phyloP scores from a whole-genome alignment of 2,329 filamentous ascomycete species.

The Sarocladiaceae sp. region DNA sequence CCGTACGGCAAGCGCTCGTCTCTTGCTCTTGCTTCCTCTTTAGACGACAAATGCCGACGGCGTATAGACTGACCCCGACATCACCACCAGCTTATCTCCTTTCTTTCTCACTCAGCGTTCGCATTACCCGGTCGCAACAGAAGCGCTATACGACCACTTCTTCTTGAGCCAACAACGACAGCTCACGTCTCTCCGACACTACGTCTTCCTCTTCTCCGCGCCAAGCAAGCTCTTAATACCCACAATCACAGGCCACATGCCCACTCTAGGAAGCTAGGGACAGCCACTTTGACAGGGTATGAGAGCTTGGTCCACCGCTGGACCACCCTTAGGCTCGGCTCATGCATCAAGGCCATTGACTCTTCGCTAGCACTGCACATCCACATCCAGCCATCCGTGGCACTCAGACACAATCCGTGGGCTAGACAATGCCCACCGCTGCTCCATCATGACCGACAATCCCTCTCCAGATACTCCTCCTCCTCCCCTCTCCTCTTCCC shows the following conservation, averaged over 20 bases:
- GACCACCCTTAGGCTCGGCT: constrained; percentile 6
- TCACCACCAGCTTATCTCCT: background rate
- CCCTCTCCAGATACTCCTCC: constrained; percentile 12
- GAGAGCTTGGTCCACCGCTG: background rate
- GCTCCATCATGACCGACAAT: constrained; percentile 9
- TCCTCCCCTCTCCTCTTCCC: constrained; percentile 10
- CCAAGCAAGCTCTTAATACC: background rate
- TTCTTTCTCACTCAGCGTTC: background rate
- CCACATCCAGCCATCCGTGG: background rate
- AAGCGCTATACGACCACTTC: background rate
- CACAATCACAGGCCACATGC: background rate
- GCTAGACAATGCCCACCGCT: background rate
- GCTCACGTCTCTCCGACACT: background rate
- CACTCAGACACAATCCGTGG: background rate
- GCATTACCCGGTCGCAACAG: background rate
- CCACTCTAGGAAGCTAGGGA: background rate
- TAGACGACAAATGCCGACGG: background rate
- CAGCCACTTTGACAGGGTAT: constrained; percentile 4
- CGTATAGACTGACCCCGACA: too few relatives aligned
- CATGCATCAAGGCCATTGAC: constrained; percentile 8
- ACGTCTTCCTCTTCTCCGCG: background rate
- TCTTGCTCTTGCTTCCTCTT: background rate
- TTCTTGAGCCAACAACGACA: too few relatives aligned
- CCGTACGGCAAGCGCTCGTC: too few relatives aligned
- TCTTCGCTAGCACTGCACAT: background rate